Evolutionary conservation across 1,284 basidiomycete species (phyloP).

Genomic region (Marasmius sp.): DNA sequence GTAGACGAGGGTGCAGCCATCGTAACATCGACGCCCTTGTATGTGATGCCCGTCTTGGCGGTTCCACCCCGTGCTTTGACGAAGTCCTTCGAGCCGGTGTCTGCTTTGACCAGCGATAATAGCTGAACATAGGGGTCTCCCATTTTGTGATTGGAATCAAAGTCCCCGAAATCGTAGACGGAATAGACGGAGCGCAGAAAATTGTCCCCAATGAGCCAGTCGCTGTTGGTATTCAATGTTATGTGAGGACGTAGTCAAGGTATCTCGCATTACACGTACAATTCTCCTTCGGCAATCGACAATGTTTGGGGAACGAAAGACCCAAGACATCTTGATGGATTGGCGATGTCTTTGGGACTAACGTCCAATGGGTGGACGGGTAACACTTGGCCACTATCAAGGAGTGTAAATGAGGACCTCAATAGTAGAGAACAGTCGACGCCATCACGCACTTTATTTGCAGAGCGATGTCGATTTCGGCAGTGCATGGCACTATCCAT

Average conservation of each 20-base stretch:
- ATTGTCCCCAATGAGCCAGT: constrained; percentile 82
- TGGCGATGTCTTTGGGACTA: constrained; percentile 44
- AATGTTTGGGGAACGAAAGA: constrained; percentile 67
- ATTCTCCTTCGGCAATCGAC: constrained; percentile 56
- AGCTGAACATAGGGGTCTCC: constrained; percentile 76
- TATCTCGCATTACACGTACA: constrained; percentile 41
- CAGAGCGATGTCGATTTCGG: constrained; percentile 73
- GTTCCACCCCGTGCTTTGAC: constrained; percentile 62
- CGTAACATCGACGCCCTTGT: constrained; percentile 52
- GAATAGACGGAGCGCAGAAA: constrained; percentile 82
- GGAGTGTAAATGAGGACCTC: constrained; percentile 10
- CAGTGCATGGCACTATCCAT: constrained; percentile 70
- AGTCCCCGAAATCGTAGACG: constrained; percentile 86
- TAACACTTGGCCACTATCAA: constrained; percentile 58
- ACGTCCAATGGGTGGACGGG: constrained; percentile 78
- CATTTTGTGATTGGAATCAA: constrained; percentile 57
- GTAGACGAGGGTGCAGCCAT: constrained; percentile 41
- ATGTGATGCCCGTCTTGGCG: constrained; percentile 65
- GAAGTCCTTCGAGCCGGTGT: constrained; percentile 69
- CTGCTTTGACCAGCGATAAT: constrained; percentile 64
- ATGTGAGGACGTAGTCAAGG: constrained; percentile 4
- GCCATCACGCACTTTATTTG: constrained; percentile 60
- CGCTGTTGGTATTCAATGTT: constrained; percentile 39
- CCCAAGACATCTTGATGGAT: constrained; percentile 58
- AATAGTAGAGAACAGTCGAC: constrained; percentile 11